These are phyloP conservation scores for Afroboletus lepidellus DNA, from an alignment of 1,284 basidiomycete species.

Conservation along the genomic window DNA sequence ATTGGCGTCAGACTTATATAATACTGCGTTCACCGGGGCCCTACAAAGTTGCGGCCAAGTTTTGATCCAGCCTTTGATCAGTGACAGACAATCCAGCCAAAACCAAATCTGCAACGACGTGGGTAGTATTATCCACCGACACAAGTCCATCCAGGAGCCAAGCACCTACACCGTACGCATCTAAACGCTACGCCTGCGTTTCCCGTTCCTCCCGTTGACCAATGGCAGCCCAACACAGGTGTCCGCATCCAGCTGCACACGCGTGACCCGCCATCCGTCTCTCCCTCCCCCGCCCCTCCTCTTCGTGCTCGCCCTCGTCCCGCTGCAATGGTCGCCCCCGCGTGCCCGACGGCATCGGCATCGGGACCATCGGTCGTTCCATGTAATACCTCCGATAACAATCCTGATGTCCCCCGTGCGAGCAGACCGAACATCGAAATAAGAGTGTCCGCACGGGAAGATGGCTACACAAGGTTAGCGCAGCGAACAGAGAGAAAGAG, in stretches of 20 bases:
- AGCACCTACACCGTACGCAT: too few species aligned
- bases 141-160: too few species aligned
- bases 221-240: constrained; percentile 55
- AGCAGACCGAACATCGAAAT: constrained; percentile 70
- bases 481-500: too few species aligned
- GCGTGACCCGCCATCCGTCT: constrained; percentile 43
- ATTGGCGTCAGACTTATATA: too few species aligned
- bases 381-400: constrained; percentile 69
- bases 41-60: too few species aligned
- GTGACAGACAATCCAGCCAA: too few species aligned
- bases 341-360: constrained; percentile 26
- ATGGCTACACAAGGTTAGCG: constrained; percentile 39
- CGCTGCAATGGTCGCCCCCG: constrained; percentile 27
- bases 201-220: constrained; percentile 5
- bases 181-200: too few species aligned
- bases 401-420: constrained; percentile 73
- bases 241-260: constrained; percentile 67
- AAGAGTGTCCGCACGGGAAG: constrained; percentile 67
- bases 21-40: too few species aligned
- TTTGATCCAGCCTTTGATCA: too few species aligned
- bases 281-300: constrained; percentile 10
- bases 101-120: too few species aligned
- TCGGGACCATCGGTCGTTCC: constrained; percentile 48
- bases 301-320: constrained; percentile 19
- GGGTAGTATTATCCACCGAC: too few species aligned